phyloP scores from a whole-genome alignment of 2,329 filamentous ascomycete genomes.

The Laburnicola sp. region DNA sequence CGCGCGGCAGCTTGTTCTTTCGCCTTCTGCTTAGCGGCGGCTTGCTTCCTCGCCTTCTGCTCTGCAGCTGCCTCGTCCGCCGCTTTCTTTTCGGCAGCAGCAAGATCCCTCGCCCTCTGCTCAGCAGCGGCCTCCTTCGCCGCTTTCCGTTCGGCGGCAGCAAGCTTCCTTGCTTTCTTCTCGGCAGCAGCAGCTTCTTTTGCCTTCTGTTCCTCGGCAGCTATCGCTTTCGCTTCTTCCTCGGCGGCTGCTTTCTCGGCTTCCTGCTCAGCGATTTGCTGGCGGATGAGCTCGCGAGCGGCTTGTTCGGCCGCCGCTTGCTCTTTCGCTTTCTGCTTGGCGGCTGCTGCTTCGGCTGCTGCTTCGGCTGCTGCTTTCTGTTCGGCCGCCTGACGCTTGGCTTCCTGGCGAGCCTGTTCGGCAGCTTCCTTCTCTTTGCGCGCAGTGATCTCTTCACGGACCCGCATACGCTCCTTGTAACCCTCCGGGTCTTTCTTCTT shows the following conservation, averaged over 20 bases:
- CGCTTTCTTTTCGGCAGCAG: no score
- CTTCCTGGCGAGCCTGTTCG: neutral
- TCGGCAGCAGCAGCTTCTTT: no score
- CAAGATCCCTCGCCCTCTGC: no score
- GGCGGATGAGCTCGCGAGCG: neutral
- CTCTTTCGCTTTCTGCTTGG: neutral
- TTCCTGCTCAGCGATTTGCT: neutral
- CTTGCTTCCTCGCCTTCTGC: no score
- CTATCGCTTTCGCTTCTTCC: neutral
- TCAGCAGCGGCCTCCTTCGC: no score
- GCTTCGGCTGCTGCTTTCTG: neutral
- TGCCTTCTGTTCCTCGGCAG: neutral
- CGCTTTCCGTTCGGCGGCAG: no score
- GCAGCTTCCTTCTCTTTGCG: constrained; percentile 1
- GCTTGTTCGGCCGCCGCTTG: neutral
- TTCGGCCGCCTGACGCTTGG: neutral
- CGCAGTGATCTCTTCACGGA: neutral
- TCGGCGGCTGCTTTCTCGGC: neutral
- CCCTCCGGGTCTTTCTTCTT: neutral
- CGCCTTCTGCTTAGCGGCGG: no score
- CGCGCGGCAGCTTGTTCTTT: no score
- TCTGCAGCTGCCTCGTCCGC: no score
- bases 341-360: neutral
- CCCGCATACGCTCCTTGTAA: neutral
- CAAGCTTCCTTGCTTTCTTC: no score